Evolutionary conservation across 192 early-diverging fungal species (phyloP).

Genomic region (Tieghemiomyces parasiticus): DNA sequence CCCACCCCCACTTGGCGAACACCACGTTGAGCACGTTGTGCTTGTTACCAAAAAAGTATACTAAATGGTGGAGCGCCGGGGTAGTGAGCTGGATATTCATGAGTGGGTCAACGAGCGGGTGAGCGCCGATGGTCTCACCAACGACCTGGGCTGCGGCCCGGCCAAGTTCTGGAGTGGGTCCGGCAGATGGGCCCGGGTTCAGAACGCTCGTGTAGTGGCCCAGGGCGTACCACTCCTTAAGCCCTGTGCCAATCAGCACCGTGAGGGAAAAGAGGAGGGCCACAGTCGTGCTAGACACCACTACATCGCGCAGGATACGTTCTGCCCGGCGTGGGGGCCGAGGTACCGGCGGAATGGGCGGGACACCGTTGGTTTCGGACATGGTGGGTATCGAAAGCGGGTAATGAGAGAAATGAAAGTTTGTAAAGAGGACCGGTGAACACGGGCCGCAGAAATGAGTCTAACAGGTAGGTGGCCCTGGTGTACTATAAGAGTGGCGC

Average conservation of each 20-base stretch:
- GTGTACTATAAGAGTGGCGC: too few relatives aligned
- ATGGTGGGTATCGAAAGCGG: too few relatives aligned
- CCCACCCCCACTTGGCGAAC: conserved; percentile 79
- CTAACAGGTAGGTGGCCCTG: too few relatives aligned
- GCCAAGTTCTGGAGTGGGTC: background rate
- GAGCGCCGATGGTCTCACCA: too few relatives aligned
- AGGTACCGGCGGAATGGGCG: background rate
- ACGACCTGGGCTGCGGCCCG: too few relatives aligned
- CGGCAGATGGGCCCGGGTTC: background rate
- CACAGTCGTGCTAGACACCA: background rate
- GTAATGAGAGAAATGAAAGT: too few relatives aligned
- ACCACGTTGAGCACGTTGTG: conserved; percentile 57
- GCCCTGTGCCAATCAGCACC: background rate
- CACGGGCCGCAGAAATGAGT: too few relatives aligned
- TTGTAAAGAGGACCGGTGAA: too few relatives aligned
- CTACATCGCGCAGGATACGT: background rate
- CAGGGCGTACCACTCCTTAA: conserved; percentile 10
- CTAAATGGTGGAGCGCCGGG: background rate
- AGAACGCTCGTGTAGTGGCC: background rate
- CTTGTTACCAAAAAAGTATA: conserved; percentile 40
- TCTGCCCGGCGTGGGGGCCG: background rate
- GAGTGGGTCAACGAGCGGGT: background rate
- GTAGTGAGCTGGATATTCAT: background rate
- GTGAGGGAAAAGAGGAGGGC: background rate
- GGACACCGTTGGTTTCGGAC: too few relatives aligned